phyloP scores from a whole-genome alignment of 805 yeast genomes.

The Brettanomyces naardenensis region DNA sequence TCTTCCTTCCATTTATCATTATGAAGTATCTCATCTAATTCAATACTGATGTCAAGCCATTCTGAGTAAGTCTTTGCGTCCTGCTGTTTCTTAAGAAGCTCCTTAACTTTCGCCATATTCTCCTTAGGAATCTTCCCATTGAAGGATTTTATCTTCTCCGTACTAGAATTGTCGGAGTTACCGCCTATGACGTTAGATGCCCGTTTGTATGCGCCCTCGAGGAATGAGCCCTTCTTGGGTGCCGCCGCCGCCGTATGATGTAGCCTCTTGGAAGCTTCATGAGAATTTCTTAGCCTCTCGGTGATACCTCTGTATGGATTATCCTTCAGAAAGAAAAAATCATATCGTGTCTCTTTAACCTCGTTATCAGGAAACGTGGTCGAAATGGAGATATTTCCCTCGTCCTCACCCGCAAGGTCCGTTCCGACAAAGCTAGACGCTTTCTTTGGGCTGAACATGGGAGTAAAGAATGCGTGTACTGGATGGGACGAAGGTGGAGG shows the following conservation, averaged over 20 bases:
- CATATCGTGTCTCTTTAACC: constrained; percentile 14
- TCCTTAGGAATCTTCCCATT: constrained; percentile 5
- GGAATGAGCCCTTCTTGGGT: constrained; percentile 1
- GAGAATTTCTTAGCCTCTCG: constrained; percentile 7
- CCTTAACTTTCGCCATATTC: constrained; percentile 1
- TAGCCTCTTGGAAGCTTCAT: not conserved
- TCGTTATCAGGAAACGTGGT: constrained; percentile 5
- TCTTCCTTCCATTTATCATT: constrained; percentile 66
- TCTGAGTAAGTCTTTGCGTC: constrained; percentile 40
- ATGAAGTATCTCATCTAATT: constrained; percentile 58
- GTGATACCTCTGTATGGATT: constrained; percentile 24
- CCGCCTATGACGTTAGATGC: not conserved
- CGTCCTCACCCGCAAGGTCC: too few relatives aligned
- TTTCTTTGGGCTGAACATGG: too few relatives aligned
- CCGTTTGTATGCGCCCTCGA: not conserved
- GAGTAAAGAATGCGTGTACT: too few relatives aligned
- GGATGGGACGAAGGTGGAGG: too few relatives aligned
- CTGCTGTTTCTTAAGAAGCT: constrained; percentile 25
- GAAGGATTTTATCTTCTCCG: not conserved
- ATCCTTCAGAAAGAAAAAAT: constrained; percentile 9
- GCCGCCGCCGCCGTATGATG: not conserved
- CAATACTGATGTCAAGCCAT: constrained; percentile 60
- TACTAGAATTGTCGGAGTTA: not conserved
- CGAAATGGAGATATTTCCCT: too few relatives aligned
- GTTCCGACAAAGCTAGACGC: too few relatives aligned